phyloP scores from a whole-genome alignment of 2,329 filamentous ascomycete genomes.

The Ophiostoma quercus region DNA sequence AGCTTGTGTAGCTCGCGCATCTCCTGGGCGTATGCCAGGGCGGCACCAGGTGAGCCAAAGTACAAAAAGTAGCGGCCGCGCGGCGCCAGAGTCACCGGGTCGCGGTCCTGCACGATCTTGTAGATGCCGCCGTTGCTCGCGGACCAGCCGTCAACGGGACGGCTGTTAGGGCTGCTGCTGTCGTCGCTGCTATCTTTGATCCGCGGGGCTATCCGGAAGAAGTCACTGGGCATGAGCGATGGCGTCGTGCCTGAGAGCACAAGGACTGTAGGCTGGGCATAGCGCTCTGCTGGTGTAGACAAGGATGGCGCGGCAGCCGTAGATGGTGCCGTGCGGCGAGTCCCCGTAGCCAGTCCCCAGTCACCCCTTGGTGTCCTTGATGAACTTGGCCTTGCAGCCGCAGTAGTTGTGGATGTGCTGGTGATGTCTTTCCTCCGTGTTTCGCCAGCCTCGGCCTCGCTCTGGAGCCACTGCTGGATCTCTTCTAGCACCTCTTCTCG shows the following conservation, averaged over 20 bases:
- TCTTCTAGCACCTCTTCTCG: constrained; percentile 15
- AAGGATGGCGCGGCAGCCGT: not conserved
- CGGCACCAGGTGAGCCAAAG: constrained; percentile 57
- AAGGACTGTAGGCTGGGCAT: constrained; percentile 38
- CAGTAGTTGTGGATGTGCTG: not conserved
- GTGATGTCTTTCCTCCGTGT: not conserved
- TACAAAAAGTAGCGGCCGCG: constrained; percentile 63
- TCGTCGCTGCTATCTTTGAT: constrained; percentile 27
- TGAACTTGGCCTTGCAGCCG: not conserved
- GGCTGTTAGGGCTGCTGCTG: not conserved
- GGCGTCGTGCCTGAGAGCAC: constrained; percentile 55
- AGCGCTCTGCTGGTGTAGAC: not conserved
- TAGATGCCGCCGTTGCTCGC: constrained; percentile 31
- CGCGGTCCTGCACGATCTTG: constrained; percentile 58
- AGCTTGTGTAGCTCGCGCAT: constrained; percentile 45
- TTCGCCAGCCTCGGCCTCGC: constrained; percentile 15
- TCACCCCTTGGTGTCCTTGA: not conserved
- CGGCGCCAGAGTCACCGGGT: constrained; percentile 58
- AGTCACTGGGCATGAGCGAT: constrained; percentile 62
- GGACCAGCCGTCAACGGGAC: constrained; percentile 59
- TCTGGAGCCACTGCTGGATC: constrained; percentile 23
- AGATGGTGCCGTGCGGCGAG: not conserved
- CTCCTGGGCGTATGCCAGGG: constrained; percentile 55
- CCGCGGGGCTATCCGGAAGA: constrained; percentile 61
- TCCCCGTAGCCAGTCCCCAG: not conserved